Evolutionary conservation across 2,329 filamentous ascomycete genomes (phyloP).

Genomic region (Keithomyces neogunnii): DNA sequence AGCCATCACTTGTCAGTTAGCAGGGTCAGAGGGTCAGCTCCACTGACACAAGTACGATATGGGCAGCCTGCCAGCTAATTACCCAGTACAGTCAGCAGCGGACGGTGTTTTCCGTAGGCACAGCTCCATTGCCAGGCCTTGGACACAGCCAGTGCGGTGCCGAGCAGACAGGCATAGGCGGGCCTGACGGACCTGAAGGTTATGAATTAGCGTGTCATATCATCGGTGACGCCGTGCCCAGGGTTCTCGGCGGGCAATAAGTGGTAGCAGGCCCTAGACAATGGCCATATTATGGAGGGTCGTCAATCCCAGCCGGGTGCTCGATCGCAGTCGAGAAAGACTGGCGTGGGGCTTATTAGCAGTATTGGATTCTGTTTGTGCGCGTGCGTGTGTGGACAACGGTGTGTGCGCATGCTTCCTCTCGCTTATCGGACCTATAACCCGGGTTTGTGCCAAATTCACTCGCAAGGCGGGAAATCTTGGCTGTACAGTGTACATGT

Average conservation of each 20-base stretch:
- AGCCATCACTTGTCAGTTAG: background rate
- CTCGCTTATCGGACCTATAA: constrained; percentile 8
- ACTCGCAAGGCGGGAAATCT: background rate
- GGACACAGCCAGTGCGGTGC: no score
- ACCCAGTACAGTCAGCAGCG: no score
- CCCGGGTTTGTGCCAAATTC: background rate
- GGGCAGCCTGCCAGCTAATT: no score
- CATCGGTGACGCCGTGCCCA: background rate
- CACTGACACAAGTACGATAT: no score
- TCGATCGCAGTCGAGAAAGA: background rate
- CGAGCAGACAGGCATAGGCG: no score
- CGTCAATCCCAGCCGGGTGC: background rate
- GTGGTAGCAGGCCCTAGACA: background rate
- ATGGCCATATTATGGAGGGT: background rate
- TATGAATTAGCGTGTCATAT: background rate
- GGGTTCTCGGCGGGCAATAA: background rate
- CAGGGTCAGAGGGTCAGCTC: no score
- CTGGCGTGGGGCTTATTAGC: background rate
- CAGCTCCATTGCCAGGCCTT: no score
- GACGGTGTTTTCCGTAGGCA: no score
- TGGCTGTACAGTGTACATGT: background rate
- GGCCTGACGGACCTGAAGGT: no score
- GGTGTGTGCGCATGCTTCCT: constrained; percentile 1
- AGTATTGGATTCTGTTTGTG: background rate
- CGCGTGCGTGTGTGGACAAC: constrained; percentile 1